Base-by-base conservation (phyloP, 2,329 filamentous ascomycete species). In the Nannizzia gypsea region DNA sequence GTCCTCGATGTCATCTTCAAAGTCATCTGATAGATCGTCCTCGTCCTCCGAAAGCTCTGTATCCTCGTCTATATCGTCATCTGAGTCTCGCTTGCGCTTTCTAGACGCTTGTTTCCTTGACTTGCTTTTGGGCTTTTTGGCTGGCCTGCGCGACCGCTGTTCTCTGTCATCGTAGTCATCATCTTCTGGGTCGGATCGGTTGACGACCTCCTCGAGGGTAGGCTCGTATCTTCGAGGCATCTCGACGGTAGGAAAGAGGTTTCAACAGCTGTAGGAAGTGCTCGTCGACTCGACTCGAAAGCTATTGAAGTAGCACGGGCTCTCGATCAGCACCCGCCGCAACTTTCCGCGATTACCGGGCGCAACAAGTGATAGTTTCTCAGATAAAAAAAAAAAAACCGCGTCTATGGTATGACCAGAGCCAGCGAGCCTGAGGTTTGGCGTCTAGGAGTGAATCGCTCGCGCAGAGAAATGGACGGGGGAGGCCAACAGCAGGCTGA, bases 71-170 rank as follows among this genome's bases (percentile, higher is more conserved):
- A 72, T 71, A 24, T 52, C 48, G 15, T 52, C 42, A 2, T 73
- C 75, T 17, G 80, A 80, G 66, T 78, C 77, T 59, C 74, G 73
- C 61, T 71, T 73, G 46, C 71, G 69, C 67, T 72, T 71, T 62
- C 66, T 65, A 31, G 48, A 52, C 2, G 62, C 59, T 31, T 59
- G 63, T 46, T 64, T 65, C 38, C 72, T 74, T 58, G 72, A 70
- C 26, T 66, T 65, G 34, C 65, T 69, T 56, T 68, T 69, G 50
- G 67, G 66, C 60, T 68, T 42, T 67, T 60, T 66, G 66, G 13
- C 68, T 64, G 24, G 63, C 61, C 31, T 69, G 66, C 59, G 63
- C 63, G 71, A 61, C 48, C 69, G 58, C 34, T 69, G 68, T 4
- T 65, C 66, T 6, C 65, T 64, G 40, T 73, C 73, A 57, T 76